Evolutionary conservation across 163 green algal genomes (phyloP), one percentile per base, ranked within the genome.

Genomic region (Scenedesmus sp.): DNA sequence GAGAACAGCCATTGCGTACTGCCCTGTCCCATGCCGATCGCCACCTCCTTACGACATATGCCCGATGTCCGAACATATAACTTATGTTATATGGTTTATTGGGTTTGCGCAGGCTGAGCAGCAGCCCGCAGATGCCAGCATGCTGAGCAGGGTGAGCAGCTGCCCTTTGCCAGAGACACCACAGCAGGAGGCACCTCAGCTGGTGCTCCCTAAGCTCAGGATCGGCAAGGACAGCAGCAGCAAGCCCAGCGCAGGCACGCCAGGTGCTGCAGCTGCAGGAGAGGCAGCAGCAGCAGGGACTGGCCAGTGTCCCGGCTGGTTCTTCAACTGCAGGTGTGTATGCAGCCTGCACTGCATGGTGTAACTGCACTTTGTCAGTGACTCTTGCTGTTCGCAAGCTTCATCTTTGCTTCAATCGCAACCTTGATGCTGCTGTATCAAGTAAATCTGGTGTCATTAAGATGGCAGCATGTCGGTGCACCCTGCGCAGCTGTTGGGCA

Each of bases 301-400:
- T 8, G n/a, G 67, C 12, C 83, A 64, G 0, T 74, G 56, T 23
- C 10, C 46, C n/a, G 83, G 83, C 83, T 88, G 83, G 83, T 88
- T 88, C 59, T 88, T 88, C 57, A 88, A 76, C 83, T 88, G 83
- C 70, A 79, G 70, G 70, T 79, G 23, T 52, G 70, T 52, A 20
- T 13, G 8, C 66, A 79, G 70, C 70, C 23, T 10, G 46, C 70
- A 13, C 2, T 4, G 4, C 20, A 23, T 13, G 1, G 1, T 13
- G 23, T 52, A 5, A 52, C 70, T 52, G 70, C 70, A 79, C 46
- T 23, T 79, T 4, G 34, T 46, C 20, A 52, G 70, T 52, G 12
- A 23, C 70, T 13, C 1, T 9, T 76, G 18, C 26, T 52, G 23
- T 79, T 20, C 70, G 46, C 23, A 79, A 46, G 16, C 2, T 73